Percentiles rank a stretch among this genome's conserved stretches.
Conservation (phyloP, 2,329 filamentous ascomycete genomes). For the Calonectria hongkongensis region DNA sequence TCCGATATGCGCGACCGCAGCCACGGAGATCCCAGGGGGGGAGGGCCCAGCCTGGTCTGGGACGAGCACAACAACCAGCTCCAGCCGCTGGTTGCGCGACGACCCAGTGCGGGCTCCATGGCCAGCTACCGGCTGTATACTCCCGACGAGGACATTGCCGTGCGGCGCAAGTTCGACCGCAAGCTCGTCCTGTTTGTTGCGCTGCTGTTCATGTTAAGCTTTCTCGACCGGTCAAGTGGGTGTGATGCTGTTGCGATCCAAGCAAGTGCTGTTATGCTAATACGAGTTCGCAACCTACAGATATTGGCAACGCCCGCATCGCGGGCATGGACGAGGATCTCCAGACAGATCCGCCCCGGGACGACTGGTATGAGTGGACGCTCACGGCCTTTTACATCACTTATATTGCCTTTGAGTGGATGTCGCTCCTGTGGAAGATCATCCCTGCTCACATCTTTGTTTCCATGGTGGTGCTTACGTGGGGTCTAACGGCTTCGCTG, state of each 20-base stretch:
- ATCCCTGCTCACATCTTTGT: slow-evolving; percentile 78
- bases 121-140: slow-evolving; percentile 68
- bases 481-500: slow-evolving; percentile 86
- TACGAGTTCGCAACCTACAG: slow-evolving; percentile 57
- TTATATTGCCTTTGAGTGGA: slow-evolving; percentile 80
- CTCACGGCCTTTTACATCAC: slow-evolving; percentile 77
- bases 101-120: slow-evolving; percentile 56
- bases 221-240: slow-evolving; percentile 89
- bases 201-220: slow-evolving; percentile 88
- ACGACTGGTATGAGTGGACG: slow-evolving; percentile 76
- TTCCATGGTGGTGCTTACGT: slow-evolving; percentile 80
- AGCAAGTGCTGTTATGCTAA: not conserved
- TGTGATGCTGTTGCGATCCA: slow-evolving; percentile 36
- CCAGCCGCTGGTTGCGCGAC: slow-evolving; percentile 50
- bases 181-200: slow-evolving; percentile 88
- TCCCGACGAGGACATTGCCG: slow-evolving; percentile 81
- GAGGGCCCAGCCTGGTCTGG: slow-evolving; percentile 43
- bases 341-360: slow-evolving; percentile 66
- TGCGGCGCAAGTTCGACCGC: slow-evolving; percentile 85
- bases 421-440: slow-evolving; percentile 77
- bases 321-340: slow-evolving; percentile 79
- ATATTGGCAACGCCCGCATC: slow-evolving; percentile 78
- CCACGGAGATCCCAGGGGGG: slow-evolving; percentile 35
- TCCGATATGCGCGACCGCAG: slow-evolving; percentile 58
- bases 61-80: slow-evolving; percentile 42